phyloP scores from a whole-genome alignment of 2,329 filamentous ascomycete genomes.

The Colletotrichum sp. region DNA sequence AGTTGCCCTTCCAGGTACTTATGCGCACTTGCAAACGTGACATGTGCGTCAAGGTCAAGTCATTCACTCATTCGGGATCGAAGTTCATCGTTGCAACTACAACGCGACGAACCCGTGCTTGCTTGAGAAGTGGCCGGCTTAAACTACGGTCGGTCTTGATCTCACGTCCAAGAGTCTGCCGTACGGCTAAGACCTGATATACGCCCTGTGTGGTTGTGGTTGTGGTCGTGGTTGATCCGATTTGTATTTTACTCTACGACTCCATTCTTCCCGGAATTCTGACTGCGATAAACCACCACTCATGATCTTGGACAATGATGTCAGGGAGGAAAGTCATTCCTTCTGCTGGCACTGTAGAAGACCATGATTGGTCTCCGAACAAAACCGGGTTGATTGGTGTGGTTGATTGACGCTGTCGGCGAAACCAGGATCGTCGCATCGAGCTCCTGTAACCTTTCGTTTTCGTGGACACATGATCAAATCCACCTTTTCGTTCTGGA shows the following conservation, averaged over 20 bases:
- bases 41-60: too few species aligned
- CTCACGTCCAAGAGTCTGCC: neutral
- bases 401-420: neutral
- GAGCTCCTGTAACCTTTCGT: neutral
- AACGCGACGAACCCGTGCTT: neutral
- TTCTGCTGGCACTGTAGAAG: neutral
- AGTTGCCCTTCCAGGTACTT: too few species aligned
- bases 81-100: neutral
- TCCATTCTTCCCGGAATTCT: neutral
- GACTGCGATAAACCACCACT: conserved; percentile 24
- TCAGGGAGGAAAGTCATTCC: conserved; percentile 18
- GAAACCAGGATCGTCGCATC: neutral
- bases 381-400: neutral
- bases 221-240: neutral
- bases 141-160: neutral
- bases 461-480: neutral
- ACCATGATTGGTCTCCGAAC: neutral
- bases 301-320: conserved; percentile 23
- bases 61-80: too few species aligned
- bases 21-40: too few species aligned
- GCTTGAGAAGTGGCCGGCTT: neutral
- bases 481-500: neutral
- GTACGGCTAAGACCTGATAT: neutral
- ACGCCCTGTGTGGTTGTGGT: neutral
- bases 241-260: neutral